Evolutionary conservation across 1,284 basidiomycete genomes (phyloP).

Genomic region (Puccinia horiana): DNA sequence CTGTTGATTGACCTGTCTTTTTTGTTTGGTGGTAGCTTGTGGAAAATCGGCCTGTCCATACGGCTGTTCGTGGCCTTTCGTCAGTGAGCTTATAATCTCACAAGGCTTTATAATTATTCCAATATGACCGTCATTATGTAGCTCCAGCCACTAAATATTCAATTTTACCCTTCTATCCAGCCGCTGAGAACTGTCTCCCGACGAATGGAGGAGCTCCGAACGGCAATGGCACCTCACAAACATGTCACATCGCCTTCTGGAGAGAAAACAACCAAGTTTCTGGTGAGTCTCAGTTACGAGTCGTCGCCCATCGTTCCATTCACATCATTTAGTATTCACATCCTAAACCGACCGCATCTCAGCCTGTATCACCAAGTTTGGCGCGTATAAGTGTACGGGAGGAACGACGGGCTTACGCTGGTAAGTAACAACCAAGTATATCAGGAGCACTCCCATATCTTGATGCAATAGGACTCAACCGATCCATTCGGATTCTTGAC

Average conservation of each 20-base stretch:
- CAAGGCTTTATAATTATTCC: too few species aligned
- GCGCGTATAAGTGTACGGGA: too few species aligned
- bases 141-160: not conserved
- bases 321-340: too few species aligned
- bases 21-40: not conserved
- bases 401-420: too few species aligned
- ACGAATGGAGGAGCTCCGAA: not conserved
- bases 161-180: not conserved
- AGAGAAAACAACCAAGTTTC: not conserved
- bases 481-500: too few species aligned
- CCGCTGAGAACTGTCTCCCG: not conserved
- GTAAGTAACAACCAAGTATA: too few species aligned
- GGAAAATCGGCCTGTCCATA: not conserved
- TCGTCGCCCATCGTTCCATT: too few species aligned
- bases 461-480: too few species aligned
- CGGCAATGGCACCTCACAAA: not conserved
- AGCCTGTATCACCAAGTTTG: too few species aligned
- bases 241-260: not conserved
- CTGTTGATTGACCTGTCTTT: not conserved
- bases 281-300: too few species aligned
- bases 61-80: conserved; percentile 3
- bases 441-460: too few species aligned
- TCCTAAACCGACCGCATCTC: too few species aligned
- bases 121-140: not conserved
- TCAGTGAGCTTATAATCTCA: not conserved